Evolutionary conservation across 1,284 basidiomycete genomes (phyloP), one percentile per base, ranked within the genome.

Genomic region (Vanrija humicola): DNA sequence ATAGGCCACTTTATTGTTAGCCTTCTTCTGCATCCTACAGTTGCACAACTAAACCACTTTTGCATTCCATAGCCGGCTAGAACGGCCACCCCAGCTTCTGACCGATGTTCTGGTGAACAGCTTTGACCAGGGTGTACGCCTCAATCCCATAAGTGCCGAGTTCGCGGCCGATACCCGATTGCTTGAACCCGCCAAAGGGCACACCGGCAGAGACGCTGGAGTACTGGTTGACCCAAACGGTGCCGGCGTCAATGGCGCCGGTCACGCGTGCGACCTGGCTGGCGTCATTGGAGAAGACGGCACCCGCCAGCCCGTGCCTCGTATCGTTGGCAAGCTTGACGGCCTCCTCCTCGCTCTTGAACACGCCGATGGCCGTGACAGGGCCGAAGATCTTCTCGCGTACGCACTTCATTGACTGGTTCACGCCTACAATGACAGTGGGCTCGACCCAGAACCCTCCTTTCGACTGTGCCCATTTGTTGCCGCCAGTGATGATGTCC

Each of bases 111-210:
- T 88, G 90, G 67, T 91, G 89, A 15, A 92, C 81, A 21, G 87
- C 86, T 78, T 94, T 94, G 70, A 91, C 83, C 50, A 88, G 89
- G 1, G 84, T 87, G 69, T 93, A 88, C 63, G 85, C 85, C 21
- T 90, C 87, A 52, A 94, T 80, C 16, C 88, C 91, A 66, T 91
- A 86, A 69, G 85, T 87, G 28, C 92, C 92, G 50, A 95, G 82
- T 73, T 96, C 93, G 53, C 91, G 83, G 38, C 86, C 86, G 54
- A 86, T 82, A 16, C 86, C 86, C 56, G 82, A 84, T 65, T 84
- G 85, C 76, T 92, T 93, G 80, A 90, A 93, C n/a, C 93, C 93
- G 28, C 93, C 93, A 66, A 95, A 95, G 0, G 93, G 92, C 43
- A 90, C 88, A 56, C 90, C 89, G 73, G 88, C 89, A 69, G 82